Evolutionary conservation across 495 filamentous ascomycete genomes (phyloP).

Genomic region (Penicillium riverlandense): DNA sequence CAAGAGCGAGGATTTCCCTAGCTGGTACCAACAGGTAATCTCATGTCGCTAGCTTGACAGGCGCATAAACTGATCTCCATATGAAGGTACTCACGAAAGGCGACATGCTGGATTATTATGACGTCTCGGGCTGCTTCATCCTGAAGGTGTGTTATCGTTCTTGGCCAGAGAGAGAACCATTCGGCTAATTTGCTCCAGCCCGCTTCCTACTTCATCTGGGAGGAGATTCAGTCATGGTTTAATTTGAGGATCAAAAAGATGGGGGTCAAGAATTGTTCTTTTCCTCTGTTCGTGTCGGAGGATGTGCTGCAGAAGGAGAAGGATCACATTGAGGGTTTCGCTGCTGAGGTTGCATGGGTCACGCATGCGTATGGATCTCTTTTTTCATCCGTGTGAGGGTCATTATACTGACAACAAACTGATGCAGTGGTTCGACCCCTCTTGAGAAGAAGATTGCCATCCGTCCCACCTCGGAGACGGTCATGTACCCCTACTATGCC

Average conservation of each 20-base stretch:
- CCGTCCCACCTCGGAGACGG: conserved; percentile 88
- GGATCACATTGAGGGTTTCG: conserved; percentile 95
- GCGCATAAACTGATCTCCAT: too few relatives aligned
- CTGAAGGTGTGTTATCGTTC: conserved; percentile 49
- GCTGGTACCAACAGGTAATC: conserved; percentile 78
- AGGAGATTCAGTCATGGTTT: conserved; percentile 85
- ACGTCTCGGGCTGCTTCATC: conserved; percentile 94
- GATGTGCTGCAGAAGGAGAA: conserved; percentile 92
- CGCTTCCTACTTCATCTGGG: conserved; percentile 85
- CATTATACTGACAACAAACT: neutral
- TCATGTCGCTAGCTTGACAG: too few relatives aligned
- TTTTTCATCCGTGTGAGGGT: neutral
- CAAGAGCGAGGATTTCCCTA: conserved; percentile 82
- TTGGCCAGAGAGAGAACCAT: neutral
- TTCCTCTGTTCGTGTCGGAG: conserved; percentile 87
- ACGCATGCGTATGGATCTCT: conserved; percentile 69
- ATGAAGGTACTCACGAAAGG: conserved; percentile 72
- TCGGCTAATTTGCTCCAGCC: conserved; percentile 30
- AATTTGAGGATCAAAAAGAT: conserved; percentile 76
- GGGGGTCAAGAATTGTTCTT: conserved; percentile 90
- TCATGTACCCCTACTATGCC: conserved; percentile 93
- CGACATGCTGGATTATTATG: conserved; percentile 89
- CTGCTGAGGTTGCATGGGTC: conserved; percentile 97
- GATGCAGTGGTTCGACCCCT: conserved; percentile 61
- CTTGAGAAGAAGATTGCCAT: conserved; percentile 94